Percentiles rank a stretch among this genome's conserved stretches.
These are phyloP conservation scores for Xylariaceae sp. DNA, from an alignment of 2,329 filamentous ascomycete species.

Conservation along the genomic window DNA sequence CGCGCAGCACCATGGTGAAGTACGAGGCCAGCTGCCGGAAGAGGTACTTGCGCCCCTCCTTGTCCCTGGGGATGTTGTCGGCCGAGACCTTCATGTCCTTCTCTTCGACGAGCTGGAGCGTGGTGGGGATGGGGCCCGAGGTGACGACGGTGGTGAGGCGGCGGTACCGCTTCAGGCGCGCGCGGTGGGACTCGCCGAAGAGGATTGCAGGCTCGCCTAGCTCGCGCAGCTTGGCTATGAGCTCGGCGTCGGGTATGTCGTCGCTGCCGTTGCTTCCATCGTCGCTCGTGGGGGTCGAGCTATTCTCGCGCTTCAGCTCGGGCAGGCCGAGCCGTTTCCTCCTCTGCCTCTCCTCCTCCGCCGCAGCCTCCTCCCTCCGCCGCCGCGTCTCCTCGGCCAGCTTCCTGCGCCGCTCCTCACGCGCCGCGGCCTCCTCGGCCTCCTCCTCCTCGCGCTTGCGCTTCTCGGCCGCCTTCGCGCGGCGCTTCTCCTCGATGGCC, in stretches of 20 bases:
- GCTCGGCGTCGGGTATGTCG: slow-evolving; percentile 66
- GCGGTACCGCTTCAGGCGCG: slow-evolving; percentile 65
- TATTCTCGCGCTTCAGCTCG: slow-evolving; percentile 45
- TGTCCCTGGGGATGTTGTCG: slow-evolving; percentile 55
- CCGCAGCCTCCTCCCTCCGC: slow-evolving; percentile 66
- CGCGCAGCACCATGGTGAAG: slow-evolving; percentile 89
- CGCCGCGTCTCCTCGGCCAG: slow-evolving; percentile 75
- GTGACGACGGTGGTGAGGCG: slow-evolving; percentile 58
- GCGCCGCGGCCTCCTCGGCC: slow-evolving; percentile 58
- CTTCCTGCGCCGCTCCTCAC: slow-evolving; percentile 75
- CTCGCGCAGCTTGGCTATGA: slow-evolving; percentile 61
- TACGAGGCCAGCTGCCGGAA: slow-evolving; percentile 88
- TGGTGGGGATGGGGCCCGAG: slow-evolving; percentile 81
- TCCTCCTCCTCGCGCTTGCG: slow-evolving; percentile 87
- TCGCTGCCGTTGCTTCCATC: slow-evolving; percentile 39
- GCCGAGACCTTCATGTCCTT: slow-evolving; percentile 78
- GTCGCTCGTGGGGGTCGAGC: slow-evolving; percentile 37
- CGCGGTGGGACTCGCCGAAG: slow-evolving; percentile 75
- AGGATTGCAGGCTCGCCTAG: slow-evolving; percentile 68
- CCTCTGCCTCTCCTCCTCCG: slow-evolving; percentile 64
- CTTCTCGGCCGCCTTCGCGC: slow-evolving; percentile 67
- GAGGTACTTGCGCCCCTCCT: slow-evolving; percentile 62
- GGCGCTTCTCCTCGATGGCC: slow-evolving; percentile 64
- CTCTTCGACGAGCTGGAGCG: slow-evolving; percentile 71
- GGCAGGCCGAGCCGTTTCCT: slow-evolving; percentile 76